Evolutionary conservation across 441 rosid genomes (phyloP).

Genomic region (Biscutella laevigata): DNA sequence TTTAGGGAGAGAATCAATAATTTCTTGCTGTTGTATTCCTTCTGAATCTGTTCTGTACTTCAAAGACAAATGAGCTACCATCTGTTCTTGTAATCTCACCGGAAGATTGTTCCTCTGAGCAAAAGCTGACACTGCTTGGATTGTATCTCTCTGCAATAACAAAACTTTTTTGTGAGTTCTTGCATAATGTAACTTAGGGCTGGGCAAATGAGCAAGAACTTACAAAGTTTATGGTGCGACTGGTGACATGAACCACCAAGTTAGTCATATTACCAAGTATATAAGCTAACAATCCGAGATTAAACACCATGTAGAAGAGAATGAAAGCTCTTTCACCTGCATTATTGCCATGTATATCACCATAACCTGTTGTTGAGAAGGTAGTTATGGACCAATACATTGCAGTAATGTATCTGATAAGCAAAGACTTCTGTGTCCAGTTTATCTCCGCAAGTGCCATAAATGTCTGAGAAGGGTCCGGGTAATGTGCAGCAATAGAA

Average conservation of each 20-base stretch:
- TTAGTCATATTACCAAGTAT: slow-evolving; percentile 83
- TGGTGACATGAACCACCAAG: slow-evolving; percentile 69
- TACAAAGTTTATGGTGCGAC: slow-evolving; percentile 66
- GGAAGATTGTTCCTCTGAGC: slow-evolving; percentile 71
- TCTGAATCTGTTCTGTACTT: slow-evolving; percentile 74
- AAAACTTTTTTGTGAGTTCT: too few relatives aligned
- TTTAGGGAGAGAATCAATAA: slow-evolving; percentile 66
- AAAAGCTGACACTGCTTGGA: slow-evolving; percentile 65
- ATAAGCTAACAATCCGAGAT: slow-evolving; percentile 63
- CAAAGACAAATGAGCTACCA: slow-evolving; percentile 76
- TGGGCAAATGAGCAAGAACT: too few relatives aligned
- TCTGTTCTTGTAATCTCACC: slow-evolving; percentile 68
- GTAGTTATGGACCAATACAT: slow-evolving; percentile 82
- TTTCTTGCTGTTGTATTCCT: slow-evolving; percentile 85
- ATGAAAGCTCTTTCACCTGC: slow-evolving; percentile 51
- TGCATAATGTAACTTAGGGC: too few relatives aligned
- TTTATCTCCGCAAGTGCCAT: slow-evolving; percentile 39
- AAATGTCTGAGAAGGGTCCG: slow-evolving; percentile 45
- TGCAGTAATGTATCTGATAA: slow-evolving; percentile 44
- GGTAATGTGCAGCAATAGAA: slow-evolving; percentile 42
- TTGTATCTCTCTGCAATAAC: slow-evolving; percentile 60
- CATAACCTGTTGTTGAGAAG: slow-evolving; percentile 73
- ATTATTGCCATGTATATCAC: slow-evolving; percentile 74
- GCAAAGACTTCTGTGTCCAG: slow-evolving; percentile 24
- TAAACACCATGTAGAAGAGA: slow-evolving; percentile 54